Base-by-base conservation (phyloP, 768 basidiomycete species). In the Termitomyces sp. region DNA sequence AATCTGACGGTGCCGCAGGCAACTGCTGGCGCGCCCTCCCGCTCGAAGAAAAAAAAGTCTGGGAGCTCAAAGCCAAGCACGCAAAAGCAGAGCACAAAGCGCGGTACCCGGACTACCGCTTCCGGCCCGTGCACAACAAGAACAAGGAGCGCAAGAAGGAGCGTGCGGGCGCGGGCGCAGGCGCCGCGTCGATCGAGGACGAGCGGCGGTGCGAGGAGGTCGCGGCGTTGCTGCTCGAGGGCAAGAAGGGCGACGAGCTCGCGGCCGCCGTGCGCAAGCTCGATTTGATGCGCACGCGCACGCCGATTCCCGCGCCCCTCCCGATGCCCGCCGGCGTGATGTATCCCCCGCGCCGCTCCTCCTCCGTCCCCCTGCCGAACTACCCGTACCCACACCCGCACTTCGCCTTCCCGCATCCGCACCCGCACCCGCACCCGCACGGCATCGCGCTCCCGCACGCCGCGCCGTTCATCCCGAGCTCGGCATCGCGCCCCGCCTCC, bases 11-110 rank as follows among this genome's bases (percentile, higher is more conserved):
- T n/a, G n/a, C n/a, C n/a, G n/a, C n/a, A 76, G 90, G 90, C 45
- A 84, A 86, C 65, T 89, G 87, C 67, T 92, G 90, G 90, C 81
- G 85, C 26, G 70, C 84, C 0, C 81, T 92, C 3, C 86, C 88
- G 0, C 78, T 84, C 18, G 82, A 86, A 16, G 87, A 92, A 69
- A 89, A 87, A 66, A 79, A 79, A 4, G 75, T 83, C 18, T 92
- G 90, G 90, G 88, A 91, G 65, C 72, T 80, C 34, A 81, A 81
- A 55, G 90, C 90, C 0, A 87, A 88, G 67, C 79, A 83, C 44
- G 89, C 85, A 24, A 90, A 89, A 72, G 86, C 84, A 0, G 85
- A 84, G 32, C 89, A 92, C 72, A 83, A 87, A 55, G 75, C 75
- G 40, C 76, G 73, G 58, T 89, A 88, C 67, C 89, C 90, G 0